Evolutionary conservation across 2,329 filamentous ascomycete species (phyloP).

Genomic region (Cadophora luteo-olivacea): DNA sequence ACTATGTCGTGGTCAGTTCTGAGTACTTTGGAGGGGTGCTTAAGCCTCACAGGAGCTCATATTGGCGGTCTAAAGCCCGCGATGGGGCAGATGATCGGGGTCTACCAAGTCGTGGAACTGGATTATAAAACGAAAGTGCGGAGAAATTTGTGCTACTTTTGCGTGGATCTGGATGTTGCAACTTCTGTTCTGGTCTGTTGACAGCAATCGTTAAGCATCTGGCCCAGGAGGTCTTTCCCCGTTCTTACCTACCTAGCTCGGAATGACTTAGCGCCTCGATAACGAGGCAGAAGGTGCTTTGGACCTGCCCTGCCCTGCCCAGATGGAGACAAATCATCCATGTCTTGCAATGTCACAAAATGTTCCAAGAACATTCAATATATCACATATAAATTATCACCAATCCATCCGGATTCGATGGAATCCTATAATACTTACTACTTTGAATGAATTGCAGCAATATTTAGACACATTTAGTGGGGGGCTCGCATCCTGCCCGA

Average conservation of each 20-base stretch:
- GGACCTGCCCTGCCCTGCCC: too few relatives aligned
- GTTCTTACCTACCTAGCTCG: neutral
- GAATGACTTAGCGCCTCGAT: slow-evolving; percentile 2
- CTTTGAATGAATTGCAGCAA: neutral
- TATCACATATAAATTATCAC: neutral
- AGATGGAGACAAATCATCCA: neutral
- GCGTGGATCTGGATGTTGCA: neutral
- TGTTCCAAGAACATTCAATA: neutral
- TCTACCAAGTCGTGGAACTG: slow-evolving; percentile 30
- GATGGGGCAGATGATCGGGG: slow-evolving; percentile 40
- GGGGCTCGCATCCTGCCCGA: slow-evolving; percentile 9
- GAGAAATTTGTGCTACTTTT: neutral
- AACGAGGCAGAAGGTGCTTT: neutral
- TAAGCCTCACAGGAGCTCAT: slow-evolving; percentile 46
- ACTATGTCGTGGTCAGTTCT: slow-evolving; percentile 60
- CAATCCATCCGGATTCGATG: neutral
- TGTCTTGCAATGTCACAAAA: neutral
- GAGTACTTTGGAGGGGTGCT: slow-evolving; percentile 27
- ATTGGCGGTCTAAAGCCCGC: slow-evolving; percentile 40
- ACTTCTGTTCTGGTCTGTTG: neutral
- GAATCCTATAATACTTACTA: neutral
- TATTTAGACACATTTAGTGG: neutral
- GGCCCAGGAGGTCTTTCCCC: neutral
- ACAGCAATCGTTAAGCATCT: slow-evolving; percentile 7
- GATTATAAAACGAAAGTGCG: neutral